Conservation (phyloP, 2,329 filamentous ascomycete species). For the Chaetomium sp. region DNA sequence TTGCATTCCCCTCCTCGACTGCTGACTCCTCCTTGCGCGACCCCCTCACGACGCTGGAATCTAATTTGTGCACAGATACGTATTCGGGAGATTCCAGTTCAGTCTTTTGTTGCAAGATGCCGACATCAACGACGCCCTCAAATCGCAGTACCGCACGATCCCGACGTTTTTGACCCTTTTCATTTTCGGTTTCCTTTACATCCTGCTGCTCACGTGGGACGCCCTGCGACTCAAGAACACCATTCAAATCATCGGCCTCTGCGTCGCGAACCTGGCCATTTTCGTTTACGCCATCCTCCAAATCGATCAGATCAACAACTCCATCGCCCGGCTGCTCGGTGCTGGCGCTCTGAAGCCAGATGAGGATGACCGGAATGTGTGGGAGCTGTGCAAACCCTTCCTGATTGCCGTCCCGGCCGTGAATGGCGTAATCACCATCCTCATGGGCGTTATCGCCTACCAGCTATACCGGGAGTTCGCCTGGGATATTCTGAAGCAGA, state of each 20-base stretch:
- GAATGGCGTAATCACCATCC: constrained; percentile 66
- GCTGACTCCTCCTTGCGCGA: background rate
- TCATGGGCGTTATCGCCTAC: constrained; percentile 75
- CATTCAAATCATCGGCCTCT: constrained; percentile 94
- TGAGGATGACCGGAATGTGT: constrained; percentile 45
- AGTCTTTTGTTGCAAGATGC: constrained; percentile 41
- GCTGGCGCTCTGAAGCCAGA: constrained; percentile 38
- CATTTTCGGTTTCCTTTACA: constrained; percentile 94
- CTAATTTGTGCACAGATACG: constrained; percentile 53
- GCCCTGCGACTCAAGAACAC: constrained; percentile 93
- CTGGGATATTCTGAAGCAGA: constrained; percentile 99
- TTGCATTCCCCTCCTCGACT: background rate
- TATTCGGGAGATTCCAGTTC: constrained; percentile 80
- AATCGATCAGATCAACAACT: constrained; percentile 78
- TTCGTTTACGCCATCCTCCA: constrained; percentile 91
- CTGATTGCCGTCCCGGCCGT: constrained; percentile 81
- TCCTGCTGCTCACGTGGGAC: constrained; percentile 85
- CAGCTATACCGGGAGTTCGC: constrained; percentile 98
- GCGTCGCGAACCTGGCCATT: constrained; percentile 84
- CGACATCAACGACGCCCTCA: constrained; percentile 29
- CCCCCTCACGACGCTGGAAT: constrained; percentile 5
- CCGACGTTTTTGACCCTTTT: constrained; percentile 94
- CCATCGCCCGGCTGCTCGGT: constrained; percentile 50
- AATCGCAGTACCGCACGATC: constrained; percentile 63
- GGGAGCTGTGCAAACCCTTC: constrained; percentile 64